phyloP scores from a whole-genome alignment of 2,329 filamentous ascomycete genomes.

The Lasiodiplodia theobromae region DNA sequence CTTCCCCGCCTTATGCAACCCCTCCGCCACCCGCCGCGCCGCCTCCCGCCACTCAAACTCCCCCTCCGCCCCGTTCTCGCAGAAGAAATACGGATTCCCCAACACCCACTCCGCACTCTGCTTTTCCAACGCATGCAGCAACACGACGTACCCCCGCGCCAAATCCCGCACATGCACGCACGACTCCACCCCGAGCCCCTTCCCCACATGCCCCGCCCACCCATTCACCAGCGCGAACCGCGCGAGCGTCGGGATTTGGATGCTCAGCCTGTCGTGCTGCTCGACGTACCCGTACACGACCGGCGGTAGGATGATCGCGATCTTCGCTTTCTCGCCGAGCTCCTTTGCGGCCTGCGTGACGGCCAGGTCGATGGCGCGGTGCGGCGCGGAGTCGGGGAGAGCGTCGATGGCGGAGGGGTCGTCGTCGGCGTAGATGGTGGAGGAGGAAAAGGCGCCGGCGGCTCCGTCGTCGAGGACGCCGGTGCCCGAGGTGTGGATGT shows the following conservation, averaged over 20 bases:
- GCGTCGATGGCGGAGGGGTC: slow-evolving; percentile 49
- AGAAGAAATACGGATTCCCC: slow-evolving; percentile 59
- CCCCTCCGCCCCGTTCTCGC: slow-evolving; percentile 48
- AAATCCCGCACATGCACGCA: slow-evolving; percentile 58
- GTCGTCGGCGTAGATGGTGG: slow-evolving; percentile 54
- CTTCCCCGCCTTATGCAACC: slow-evolving; percentile 48
- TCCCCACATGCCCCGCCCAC: slow-evolving; percentile 54
- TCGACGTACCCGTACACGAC: slow-evolving; percentile 55
- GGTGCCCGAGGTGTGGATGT: slow-evolving; percentile 59
- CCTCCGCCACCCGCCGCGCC: slow-evolving; percentile 48
- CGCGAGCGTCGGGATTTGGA: slow-evolving; percentile 57
- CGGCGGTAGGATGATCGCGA: slow-evolving; percentile 57
- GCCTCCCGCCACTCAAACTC: slow-evolving; percentile 55
- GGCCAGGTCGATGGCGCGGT: slow-evolving; percentile 55
- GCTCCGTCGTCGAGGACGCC: slow-evolving; percentile 40
- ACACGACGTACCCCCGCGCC: slow-evolving; percentile 36
- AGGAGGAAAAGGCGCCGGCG: slow-evolving; percentile 41
- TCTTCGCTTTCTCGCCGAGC: slow-evolving; percentile 51
- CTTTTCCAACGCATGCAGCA: slow-evolving; percentile 51
- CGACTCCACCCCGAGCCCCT: slow-evolving; percentile 51
- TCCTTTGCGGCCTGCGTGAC: slow-evolving; percentile 45
- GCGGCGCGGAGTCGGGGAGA: slow-evolving; percentile 52
- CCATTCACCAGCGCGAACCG: slow-evolving; percentile 59
- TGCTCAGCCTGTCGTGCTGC: slow-evolving; percentile 51
- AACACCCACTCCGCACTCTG: slow-evolving; percentile 41